These are phyloP conservation scores for Acer campestre DNA, from an alignment of 345 rosid genomes.

Conservation along the genomic window DNA sequence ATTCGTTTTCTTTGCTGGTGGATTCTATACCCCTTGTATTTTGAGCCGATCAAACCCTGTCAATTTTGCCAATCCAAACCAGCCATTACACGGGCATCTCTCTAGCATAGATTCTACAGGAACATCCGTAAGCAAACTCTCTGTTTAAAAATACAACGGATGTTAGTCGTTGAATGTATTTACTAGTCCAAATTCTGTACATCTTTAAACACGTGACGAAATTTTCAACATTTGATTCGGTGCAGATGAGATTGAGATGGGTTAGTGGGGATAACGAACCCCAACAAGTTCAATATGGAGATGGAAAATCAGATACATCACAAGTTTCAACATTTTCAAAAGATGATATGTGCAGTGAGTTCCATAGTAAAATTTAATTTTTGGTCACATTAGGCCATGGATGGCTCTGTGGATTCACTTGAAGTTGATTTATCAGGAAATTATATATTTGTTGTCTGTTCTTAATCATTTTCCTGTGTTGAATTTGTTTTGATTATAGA, in stretches of 20 bases:
- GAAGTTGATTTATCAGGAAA: no score
- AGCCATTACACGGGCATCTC: constrained; percentile 54
- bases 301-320: constrained; percentile 46
- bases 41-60: constrained; percentile 40
- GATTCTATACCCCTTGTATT: constrained; percentile 53
- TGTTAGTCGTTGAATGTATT: neutral
- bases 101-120: constrained; percentile 59
- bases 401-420: no score
- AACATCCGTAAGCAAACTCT: constrained; percentile 39
- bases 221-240: neutral
- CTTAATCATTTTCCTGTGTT: neutral
- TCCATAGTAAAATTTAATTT: neutral
- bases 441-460: no score
- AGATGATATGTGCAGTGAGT: constrained; percentile 66
- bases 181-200: no score
- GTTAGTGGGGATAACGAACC: constrained; percentile 57
- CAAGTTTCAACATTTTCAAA: constrained; percentile 50
- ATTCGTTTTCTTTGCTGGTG: constrained; percentile 58
- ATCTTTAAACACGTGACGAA: no score
- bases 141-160: neutral
- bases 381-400: neutral
- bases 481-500: constrained; percentile 23
- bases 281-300: constrained; percentile 53
- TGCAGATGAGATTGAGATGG: constrained; percentile 72
- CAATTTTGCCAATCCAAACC: constrained; percentile 50